Percentiles rank a stretch among this genome's conserved stretches.
Evolutionary conservation across 2,329 filamentous ascomycete species (phyloP).

Genomic region (Pseudocercospora eumusae): DNA sequence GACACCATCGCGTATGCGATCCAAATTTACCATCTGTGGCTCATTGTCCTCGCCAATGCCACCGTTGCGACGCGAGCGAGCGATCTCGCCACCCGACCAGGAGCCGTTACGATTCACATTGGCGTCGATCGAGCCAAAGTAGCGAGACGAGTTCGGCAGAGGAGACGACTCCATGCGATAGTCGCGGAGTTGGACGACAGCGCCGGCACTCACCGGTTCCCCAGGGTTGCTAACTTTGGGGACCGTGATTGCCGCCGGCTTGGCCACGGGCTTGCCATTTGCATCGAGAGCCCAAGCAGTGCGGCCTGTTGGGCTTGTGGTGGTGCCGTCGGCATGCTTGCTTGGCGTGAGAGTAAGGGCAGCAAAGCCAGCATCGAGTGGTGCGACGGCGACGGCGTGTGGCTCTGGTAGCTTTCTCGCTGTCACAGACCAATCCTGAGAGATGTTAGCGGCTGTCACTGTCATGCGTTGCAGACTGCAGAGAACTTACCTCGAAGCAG

Average conservation of each 20-base stretch:
- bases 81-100: not conserved
- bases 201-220: not conserved
- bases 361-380: not conserved
- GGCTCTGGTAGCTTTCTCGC: slow-evolving; percentile 6
- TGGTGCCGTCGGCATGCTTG: slow-evolving; percentile 5
- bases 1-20: slow-evolving; percentile 45
- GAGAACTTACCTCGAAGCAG: slow-evolving; percentile 24
- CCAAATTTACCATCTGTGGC: slow-evolving; percentile 44
- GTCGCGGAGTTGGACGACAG: not conserved
- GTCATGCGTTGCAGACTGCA: not conserved
- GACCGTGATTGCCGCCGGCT: slow-evolving; percentile 7
- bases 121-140: slow-evolving; percentile 1
- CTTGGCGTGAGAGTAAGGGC: not conserved
- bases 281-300: slow-evolving; percentile 30
- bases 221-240: slow-evolving; percentile 22
- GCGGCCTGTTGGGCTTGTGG: slow-evolving; percentile 34
- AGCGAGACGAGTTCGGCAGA: not conserved
- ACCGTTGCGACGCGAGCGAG: not conserved
- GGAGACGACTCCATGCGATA: not conserved
- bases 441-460: slow-evolving; percentile 19
- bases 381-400: not conserved
- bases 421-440: slow-evolving; percentile 21
- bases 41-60: slow-evolving; percentile 17
- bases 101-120: not conserved
- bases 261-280: slow-evolving; percentile 20